Evolutionary conservation across 2,329 filamentous ascomycete genomes (phyloP).

Genomic region (Trichoderma hamatum): DNA sequence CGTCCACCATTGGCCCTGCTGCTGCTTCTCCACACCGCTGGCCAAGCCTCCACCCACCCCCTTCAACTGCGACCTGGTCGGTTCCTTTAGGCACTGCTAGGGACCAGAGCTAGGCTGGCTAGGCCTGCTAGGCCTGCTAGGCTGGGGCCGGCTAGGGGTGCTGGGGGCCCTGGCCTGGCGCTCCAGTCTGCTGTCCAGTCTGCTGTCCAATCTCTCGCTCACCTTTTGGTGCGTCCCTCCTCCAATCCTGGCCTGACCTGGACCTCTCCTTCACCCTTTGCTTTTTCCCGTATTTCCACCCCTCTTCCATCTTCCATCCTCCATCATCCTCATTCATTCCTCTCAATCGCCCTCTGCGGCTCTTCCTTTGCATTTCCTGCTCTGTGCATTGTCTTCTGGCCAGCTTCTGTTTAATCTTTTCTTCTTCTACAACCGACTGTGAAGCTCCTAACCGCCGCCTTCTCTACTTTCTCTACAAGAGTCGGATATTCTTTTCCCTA

Average conservation of each 20-base stretch:
- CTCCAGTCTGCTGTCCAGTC: background rate
- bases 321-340: conserved; percentile 24
- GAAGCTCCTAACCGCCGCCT: background rate
- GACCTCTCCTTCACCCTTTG: conserved; percentile 24
- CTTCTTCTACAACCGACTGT: background rate
- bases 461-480: conserved; percentile 13
- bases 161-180: background rate
- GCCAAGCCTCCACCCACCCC: conserved; percentile 26
- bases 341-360: conserved; percentile 18
- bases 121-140: background rate
- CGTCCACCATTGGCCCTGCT: conserved; percentile 2
- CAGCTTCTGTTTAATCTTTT: conserved; percentile 16
- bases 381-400: conserved; percentile 25
- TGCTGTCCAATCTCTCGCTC: background rate
- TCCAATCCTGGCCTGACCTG: conserved; percentile 16
- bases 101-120: conserved; percentile 15
- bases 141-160: background rate
- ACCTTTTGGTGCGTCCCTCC: conserved; percentile 15
- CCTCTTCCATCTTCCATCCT: conserved; percentile 20
- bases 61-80: background rate
- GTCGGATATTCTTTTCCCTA: background rate
- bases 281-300: conserved; percentile 18
- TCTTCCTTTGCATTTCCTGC: conserved; percentile 17
- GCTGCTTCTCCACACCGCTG: conserved; percentile 24
- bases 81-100: conserved; percentile 9